A percentile compares a stretch with the other conserved stretches of the same genome.
These are phyloP conservation scores for Lagenidium sp. DNA, from an alignment of 352 stramenopile genomes.

Conservation along the genomic window DNA sequence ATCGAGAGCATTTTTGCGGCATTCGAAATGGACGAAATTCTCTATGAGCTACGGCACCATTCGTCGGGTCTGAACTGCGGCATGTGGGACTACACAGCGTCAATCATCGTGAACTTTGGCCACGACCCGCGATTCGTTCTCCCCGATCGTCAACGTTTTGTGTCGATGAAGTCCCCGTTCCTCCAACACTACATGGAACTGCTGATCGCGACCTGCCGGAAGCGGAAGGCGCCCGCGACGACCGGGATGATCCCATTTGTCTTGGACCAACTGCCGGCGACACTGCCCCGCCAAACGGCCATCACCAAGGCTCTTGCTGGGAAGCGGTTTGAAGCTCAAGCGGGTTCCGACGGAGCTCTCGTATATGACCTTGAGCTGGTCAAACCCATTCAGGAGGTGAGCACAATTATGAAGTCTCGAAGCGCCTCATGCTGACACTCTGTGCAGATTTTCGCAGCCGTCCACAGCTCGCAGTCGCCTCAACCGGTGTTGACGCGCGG, in stretches of 20 bases:
- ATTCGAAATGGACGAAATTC: slow-evolving; percentile 96
- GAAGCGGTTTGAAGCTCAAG: slow-evolving; percentile 81
- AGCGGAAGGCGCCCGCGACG: slow-evolving; percentile 89
- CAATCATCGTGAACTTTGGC: slow-evolving; percentile 93
- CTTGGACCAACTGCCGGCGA: slow-evolving; percentile 79
- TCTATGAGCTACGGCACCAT: slow-evolving; percentile 94
- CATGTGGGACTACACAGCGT: slow-evolving; percentile 97
- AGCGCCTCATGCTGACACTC: neutral
- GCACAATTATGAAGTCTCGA: neutral
- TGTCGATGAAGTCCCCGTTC: slow-evolving; percentile 63
- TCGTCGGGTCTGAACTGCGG: slow-evolving; percentile 95
- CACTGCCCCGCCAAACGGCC: slow-evolving; percentile 41
- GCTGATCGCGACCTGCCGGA: slow-evolving; percentile 91
- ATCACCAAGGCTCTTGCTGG: slow-evolving; percentile 76
- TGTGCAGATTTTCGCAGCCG: slow-evolving; percentile 4
- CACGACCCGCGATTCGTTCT: slow-evolving; percentile 70
- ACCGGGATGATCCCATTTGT: slow-evolving; percentile 96
- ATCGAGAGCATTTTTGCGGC: slow-evolving; percentile 96
- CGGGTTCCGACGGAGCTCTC: slow-evolving; percentile 91
- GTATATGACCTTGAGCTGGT: slow-evolving; percentile 92
- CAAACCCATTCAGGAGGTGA: slow-evolving; percentile 29
- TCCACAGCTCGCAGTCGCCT: neutral
- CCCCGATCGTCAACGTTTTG: slow-evolving; percentile 85
- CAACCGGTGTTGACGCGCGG: neutral
- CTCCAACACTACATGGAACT: slow-evolving; percentile 89